These are phyloP conservation scores for Ophiocordyceps robertsii DNA, from an alignment of 2,329 filamentous ascomycete genomes.

Conservation along the genomic window DNA sequence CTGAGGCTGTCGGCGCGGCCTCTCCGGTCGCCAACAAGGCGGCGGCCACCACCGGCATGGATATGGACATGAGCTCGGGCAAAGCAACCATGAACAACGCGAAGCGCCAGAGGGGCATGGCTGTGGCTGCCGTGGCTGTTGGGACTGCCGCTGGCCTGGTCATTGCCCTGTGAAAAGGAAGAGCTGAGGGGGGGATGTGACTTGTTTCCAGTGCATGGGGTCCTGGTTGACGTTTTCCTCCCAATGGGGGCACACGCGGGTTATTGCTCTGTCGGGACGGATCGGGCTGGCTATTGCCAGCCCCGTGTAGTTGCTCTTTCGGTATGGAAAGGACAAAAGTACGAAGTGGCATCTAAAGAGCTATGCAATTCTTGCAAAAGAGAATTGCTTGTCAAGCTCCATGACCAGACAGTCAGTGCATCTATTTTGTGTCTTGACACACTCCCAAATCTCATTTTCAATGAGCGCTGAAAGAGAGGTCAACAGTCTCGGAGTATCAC, in stretches of 20 bases:
- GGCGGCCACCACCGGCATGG: not conserved
- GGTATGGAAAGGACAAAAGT: no score
- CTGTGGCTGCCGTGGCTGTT: not conserved
- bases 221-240: not conserved
- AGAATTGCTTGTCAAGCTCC: no score
- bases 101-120: not conserved
- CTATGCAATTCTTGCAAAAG: no score
- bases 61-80: not conserved
- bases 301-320: no score
- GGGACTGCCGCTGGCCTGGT: not conserved
- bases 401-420: no score
- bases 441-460: no score
- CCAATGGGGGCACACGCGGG: not conserved
- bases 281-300: no score
- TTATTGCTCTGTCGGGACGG: not conserved
- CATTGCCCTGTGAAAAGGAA: not conserved
- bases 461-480: no score
- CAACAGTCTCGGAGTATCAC: no score
- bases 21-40: not conserved
- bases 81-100: not conserved
- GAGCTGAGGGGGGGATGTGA: not conserved
- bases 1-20: not conserved
- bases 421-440: no score
- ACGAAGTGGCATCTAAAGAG: no score
- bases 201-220: not conserved